These are phyloP conservation scores for Comarum palustre DNA, from an alignment of 306 rosid species.

Conservation along the genomic window DNA sequence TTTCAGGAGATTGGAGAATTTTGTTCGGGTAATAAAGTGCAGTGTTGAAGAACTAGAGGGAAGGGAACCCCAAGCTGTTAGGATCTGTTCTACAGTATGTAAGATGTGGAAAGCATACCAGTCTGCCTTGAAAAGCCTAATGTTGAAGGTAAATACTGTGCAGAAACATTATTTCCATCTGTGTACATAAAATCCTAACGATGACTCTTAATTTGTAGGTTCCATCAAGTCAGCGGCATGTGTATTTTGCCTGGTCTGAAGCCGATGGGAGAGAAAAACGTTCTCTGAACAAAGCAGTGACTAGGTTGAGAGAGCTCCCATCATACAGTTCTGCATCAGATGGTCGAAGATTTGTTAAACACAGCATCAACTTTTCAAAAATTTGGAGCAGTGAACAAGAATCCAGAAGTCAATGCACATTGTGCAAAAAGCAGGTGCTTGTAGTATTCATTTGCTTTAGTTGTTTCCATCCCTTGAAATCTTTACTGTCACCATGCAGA, in stretches of 20 bases:
- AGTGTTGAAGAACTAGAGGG: constrained; percentile 43
- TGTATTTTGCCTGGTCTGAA: constrained; percentile 77
- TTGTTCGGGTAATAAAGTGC: constrained; percentile 77
- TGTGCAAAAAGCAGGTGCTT: constrained; percentile 80
- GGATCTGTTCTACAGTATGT: constrained; percentile 62
- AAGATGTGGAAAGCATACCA: constrained; percentile 78
- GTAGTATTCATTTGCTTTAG: constrained; percentile 9
- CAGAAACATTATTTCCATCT: constrained; percentile 20
- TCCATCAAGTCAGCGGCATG: constrained; percentile 93
- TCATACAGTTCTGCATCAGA: constrained; percentile 50
- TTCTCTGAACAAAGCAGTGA: constrained; percentile 50
- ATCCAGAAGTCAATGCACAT: constrained; percentile 57
- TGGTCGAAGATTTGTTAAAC: constrained; percentile 67
- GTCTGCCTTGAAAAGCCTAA: constrained; percentile 57
- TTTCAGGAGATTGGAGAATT: constrained; percentile 74
- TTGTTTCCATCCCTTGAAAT: constrained; percentile 22
- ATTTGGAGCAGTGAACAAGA: constrained; percentile 94
- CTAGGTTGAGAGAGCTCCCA: constrained; percentile 62
- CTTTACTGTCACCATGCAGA: constrained; percentile 3
- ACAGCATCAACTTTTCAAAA: constrained; percentile 63
- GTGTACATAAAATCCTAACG: constrained; percentile 29
- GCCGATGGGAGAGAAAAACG: constrained; percentile 64
- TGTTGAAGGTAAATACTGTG: constrained; percentile 57
- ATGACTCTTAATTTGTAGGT: constrained; percentile 53
- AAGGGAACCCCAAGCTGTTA: constrained; percentile 76